Conservation (phyloP, 768 basidiomycete species). For the Mycena metata region DNA sequence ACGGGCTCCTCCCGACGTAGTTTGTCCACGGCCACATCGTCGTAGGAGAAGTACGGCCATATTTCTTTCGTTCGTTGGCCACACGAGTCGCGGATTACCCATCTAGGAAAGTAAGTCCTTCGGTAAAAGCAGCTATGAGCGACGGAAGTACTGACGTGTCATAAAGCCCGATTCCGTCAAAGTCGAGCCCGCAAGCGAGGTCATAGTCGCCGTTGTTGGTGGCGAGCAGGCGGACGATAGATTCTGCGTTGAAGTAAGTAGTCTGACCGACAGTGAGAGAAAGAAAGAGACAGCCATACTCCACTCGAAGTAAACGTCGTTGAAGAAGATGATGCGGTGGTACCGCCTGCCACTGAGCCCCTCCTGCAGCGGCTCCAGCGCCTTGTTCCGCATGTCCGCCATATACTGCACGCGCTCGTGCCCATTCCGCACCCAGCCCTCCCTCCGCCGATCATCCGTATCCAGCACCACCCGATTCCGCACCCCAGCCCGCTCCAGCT, state of each 20-base stretch:
- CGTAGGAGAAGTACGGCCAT: slow-evolving; percentile 76
- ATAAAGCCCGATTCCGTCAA: slow-evolving; percentile 41
- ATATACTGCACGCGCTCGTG: slow-evolving; percentile 60
- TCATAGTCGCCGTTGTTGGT: slow-evolving; percentile 65
- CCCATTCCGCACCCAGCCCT: slow-evolving; percentile 35
- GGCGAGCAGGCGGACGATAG: slow-evolving; percentile 61
- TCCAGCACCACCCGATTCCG: slow-evolving; percentile 30
- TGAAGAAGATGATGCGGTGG: slow-evolving; percentile 86
- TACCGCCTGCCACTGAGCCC: slow-evolving; percentile 80
- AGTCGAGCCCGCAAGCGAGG: slow-evolving; percentile 86
- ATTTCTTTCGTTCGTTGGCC: slow-evolving; percentile 72
- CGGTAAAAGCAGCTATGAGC: slow-evolving; percentile 46
- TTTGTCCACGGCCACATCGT: slow-evolving; percentile 76
- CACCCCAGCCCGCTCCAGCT: slow-evolving; percentile 25
- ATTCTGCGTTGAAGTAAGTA: slow-evolving; percentile 82
- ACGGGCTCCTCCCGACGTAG: slow-evolving; percentile 63
- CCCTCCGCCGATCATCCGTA: slow-evolving; percentile 25
- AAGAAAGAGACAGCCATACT: slow-evolving; percentile 29
- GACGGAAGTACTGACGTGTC: slow-evolving; percentile 72
- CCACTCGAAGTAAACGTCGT: slow-evolving; percentile 68
- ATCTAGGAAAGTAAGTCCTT: slow-evolving; percentile 21
- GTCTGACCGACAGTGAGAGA: slow-evolving; percentile 66
- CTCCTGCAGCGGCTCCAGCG: slow-evolving; percentile 82
- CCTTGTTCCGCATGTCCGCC: slow-evolving; percentile 85
- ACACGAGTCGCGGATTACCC: slow-evolving; percentile 41